Evolutionary conservation across 2,329 filamentous ascomycete species (phyloP).

Genomic region (Rhynchosporium graminicola): DNA sequence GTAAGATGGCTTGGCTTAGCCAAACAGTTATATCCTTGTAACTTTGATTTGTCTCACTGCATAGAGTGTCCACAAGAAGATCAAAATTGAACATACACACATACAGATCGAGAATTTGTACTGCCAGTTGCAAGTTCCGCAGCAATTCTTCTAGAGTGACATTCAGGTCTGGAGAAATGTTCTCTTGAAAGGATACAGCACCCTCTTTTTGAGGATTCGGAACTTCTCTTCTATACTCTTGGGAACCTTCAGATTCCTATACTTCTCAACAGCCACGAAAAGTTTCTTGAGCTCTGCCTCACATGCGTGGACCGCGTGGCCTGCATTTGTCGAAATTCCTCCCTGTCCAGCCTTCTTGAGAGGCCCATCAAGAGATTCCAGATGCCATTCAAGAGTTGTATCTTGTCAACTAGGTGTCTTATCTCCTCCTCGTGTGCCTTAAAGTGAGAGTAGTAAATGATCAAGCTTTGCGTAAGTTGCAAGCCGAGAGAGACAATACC

Average conservation of each 20-base stretch:
- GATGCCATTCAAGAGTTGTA: not conserved
- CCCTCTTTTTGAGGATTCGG: no score
- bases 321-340: not conserved
- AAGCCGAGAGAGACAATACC: not conserved
- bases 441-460: conserved; percentile 4
- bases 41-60: no score
- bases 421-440: not conserved
- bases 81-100: not conserved
- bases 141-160: not conserved
- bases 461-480: not conserved
- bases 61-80: no score
- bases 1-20: no score
- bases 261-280: no score
- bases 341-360: not conserved
- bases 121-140: not conserved
- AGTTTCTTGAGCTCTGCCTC: not conserved
- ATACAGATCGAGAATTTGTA: not conserved
- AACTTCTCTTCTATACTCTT: no score
- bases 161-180: not conserved
- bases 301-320: not conserved
- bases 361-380: not conserved
- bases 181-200: not conserved
- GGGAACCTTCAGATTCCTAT: no score
- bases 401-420: not conserved
- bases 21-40: no score